Conservation (phyloP, 345 rosid species). For the Ceriops zippeliana region DNA sequence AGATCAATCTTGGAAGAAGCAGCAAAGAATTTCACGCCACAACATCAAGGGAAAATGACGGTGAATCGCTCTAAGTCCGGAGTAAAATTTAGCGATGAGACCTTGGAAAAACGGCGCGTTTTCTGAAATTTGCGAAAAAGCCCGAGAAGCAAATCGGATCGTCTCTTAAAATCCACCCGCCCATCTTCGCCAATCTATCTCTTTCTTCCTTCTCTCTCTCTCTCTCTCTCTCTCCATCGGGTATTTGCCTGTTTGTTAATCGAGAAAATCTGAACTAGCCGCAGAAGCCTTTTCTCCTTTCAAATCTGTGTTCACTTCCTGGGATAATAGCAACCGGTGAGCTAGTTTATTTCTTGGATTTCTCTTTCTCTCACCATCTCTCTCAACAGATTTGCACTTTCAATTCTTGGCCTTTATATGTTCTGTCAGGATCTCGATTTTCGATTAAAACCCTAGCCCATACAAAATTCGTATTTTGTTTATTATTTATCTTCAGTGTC, state of each 20-base stretch:
- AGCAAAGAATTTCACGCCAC: too few relatives aligned
- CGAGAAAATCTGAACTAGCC: neutral
- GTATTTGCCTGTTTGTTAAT: neutral
- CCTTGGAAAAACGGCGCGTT: too few relatives aligned
- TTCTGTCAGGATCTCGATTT: neutral
- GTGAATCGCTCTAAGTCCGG: too few relatives aligned
- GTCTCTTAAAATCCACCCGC: neutral
- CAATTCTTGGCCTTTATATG: neutral
- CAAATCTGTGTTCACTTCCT: neutral
- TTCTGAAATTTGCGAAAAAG: too few relatives aligned
- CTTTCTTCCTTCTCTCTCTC: neutral
- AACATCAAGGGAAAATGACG: too few relatives aligned
- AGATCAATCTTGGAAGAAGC: too few relatives aligned
- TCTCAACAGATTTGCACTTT: neutral
- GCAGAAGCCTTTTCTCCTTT: neutral
- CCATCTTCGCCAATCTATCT: neutral
- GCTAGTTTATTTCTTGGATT: slow-evolving; percentile 1
- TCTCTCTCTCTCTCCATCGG: neutral
- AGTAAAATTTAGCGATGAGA: too few relatives aligned
- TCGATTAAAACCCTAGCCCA: neutral
- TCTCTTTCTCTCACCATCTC: neutral
- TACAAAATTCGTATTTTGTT: neutral
- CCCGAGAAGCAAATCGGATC: too few relatives aligned
- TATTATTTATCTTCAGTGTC: neutral
- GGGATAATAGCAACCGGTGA: neutral